These are phyloP conservation scores for Venturia aucupariae DNA, from an alignment of 2,329 filamentous ascomycete genomes.

Conservation along the genomic window DNA sequence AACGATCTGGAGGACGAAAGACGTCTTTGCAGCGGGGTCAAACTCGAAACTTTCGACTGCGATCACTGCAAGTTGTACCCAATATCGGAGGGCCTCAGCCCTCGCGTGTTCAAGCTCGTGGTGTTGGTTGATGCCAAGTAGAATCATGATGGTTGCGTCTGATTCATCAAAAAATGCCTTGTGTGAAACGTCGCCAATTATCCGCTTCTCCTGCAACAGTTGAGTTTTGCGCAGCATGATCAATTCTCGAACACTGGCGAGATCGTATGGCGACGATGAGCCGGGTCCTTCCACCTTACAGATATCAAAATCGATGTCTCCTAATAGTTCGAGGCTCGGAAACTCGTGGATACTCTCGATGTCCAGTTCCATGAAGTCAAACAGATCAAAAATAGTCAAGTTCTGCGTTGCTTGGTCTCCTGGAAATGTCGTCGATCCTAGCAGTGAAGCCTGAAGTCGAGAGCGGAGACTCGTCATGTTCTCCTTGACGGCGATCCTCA, in stretches of 20 bases:
- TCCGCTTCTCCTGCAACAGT: constrained; percentile 34
- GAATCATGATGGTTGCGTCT: constrained; percentile 46
- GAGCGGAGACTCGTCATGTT: constrained; percentile 48
- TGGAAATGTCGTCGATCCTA: constrained; percentile 55
- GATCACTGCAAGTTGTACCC: constrained; percentile 76
- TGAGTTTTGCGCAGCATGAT: constrained; percentile 61
- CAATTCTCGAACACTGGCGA: constrained; percentile 64
- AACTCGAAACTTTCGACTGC: constrained; percentile 78
- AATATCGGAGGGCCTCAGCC: constrained; percentile 64
- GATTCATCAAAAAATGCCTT: constrained; percentile 22
- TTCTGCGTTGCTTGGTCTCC: constrained; percentile 58
- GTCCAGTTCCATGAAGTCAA: constrained; percentile 74
- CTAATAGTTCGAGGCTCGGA: constrained; percentile 51
- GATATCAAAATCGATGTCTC: constrained; percentile 56
- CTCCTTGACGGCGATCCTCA: constrained; percentile 65
- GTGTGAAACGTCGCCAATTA: constrained; percentile 40
- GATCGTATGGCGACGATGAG: constrained; percentile 52
- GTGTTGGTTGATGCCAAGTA: constrained; percentile 55
- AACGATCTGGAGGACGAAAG: constrained; percentile 76
- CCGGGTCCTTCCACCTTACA: constrained; percentile 55
- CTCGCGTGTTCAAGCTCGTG: constrained; percentile 47
- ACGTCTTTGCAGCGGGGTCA: constrained; percentile 58
- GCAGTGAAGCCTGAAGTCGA: constrained; percentile 51
- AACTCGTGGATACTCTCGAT: constrained; percentile 38
- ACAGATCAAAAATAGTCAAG: constrained; percentile 78